Evolutionary conservation across 108 stramenopile genomes (phyloP), one percentile per base, ranked within the genome.

Genomic region (Bacterosira constricta): DNA sequence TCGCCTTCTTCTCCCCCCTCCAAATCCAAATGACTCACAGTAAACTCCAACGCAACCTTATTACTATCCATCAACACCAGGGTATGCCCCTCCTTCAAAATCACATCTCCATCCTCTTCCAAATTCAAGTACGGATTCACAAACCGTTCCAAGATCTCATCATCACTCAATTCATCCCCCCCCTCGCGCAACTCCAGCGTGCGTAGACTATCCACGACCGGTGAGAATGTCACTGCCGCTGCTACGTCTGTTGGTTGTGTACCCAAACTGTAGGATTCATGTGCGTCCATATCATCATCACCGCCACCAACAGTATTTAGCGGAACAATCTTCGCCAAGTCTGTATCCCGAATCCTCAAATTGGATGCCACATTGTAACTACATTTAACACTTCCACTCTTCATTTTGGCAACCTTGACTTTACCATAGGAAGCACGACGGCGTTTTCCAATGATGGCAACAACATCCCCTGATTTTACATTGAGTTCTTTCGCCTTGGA

Each of bases 401-500:
- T 91, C 34, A 77, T 81, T 54, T 74, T 75, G 20, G 68, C 42
- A 50, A 90, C 69, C 12, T 60, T 42, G 36, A 92, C 83, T 17
- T 63, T 58, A 17, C 80, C 94, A 67, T 92, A 95, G 3, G 90
- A 45, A 7, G 90, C 94, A 26, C 83, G 77, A 42, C 94, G 85
- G 38, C 94, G 83, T 30, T 90, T 73, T 31, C 94, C 90, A 25
- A 95, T 83, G 34, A 95, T 59, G 10, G 67, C 87, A 1, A 92
- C 88, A 27, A 85, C 59, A 47, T 92, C 88, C 8, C 91, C 94
- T 1, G 63, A 63, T 45, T 80, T 66, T 1, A 95, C 45, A 1
- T 67, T 58, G 3, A 95, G 71, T 79, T 95, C 94, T 65, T 90
- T 92, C n/a, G 94, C 91, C 58, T 95, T 95, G 29, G 76, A 66